Evolutionary conservation across 495 filamentous ascomycete species (phyloP).

Genomic region (Usnea hakonensis): DNA sequence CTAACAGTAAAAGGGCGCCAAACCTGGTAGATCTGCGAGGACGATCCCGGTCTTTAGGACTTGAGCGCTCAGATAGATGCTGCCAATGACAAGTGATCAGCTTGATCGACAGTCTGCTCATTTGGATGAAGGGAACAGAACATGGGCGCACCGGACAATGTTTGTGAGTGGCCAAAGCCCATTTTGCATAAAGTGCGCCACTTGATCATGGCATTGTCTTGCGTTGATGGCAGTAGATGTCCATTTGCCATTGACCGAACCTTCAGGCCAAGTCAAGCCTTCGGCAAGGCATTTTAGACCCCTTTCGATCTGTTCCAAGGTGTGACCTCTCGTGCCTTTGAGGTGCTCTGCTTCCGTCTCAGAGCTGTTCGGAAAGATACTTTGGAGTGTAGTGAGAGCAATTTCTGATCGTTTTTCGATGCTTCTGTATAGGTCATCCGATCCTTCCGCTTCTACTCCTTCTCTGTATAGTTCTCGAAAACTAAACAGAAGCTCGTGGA

Average conservation of each 20-base stretch:
- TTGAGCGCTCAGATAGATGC: conserved; percentile 27
- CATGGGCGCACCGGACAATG: conserved; percentile 25
- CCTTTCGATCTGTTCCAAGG: background rate
- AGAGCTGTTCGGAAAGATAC: background rate
- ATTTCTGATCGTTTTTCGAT: background rate
- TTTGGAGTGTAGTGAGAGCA: conserved; percentile 3
- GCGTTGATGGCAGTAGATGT: conserved; percentile 24
- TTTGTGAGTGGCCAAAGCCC: conserved; percentile 31
- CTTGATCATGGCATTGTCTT: conserved; percentile 26
- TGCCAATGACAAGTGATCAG: conserved; percentile 7
- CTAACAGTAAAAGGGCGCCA: background rate
- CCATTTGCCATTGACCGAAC: conserved; percentile 24
- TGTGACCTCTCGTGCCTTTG: background rate
- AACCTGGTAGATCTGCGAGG: conserved; percentile 7
- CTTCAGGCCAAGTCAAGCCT: conserved; percentile 17
- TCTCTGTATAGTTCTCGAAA: background rate
- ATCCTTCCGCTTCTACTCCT: background rate
- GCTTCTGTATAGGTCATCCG: background rate
- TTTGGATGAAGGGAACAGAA: background rate
- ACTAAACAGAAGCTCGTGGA: conserved; percentile 4
- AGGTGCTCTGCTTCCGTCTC: background rate
- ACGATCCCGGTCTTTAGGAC: conserved; percentile 16
- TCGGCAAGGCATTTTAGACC: background rate
- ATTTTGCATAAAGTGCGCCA: conserved; percentile 26
- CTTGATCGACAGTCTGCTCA: no score